Evolutionary conservation across 2,329 filamentous ascomycete genomes (phyloP).

Genomic region (Cercospora sp.): DNA sequence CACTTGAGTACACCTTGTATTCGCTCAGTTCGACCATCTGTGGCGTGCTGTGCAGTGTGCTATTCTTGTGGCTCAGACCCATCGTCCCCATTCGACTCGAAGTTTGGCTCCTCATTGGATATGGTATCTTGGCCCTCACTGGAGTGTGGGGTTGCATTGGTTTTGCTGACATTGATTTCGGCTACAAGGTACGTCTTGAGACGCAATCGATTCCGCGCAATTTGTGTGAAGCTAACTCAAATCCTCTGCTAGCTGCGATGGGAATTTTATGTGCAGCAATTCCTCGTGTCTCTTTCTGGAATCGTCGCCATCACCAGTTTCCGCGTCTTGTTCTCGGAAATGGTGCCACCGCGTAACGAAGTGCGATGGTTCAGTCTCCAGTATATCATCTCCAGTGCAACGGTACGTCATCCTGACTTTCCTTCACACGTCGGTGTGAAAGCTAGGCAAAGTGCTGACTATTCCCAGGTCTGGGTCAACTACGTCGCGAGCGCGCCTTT

Average conservation of each 20-base stretch:
- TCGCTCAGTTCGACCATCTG: conserved; percentile 11
- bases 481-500: conserved; percentile 19
- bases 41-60: conserved; percentile 10
- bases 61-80: conserved; percentile 8
- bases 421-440: neutral
- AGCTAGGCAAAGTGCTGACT: neutral
- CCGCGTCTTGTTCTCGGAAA: conserved; percentile 19
- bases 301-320: conserved; percentile 12
- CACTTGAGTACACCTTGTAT: conserved; percentile 17
- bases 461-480: conserved; percentile 19
- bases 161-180: conserved; percentile 11
- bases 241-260: conserved; percentile 4
- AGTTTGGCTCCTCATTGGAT: conserved; percentile 10
- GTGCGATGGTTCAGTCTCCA: conserved; percentile 19
- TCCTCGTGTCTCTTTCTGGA: conserved; percentile 11
- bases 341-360: conserved; percentile 18
- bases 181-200: conserved; percentile 9
- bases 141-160: conserved; percentile 14
- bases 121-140: conserved; percentile 3
- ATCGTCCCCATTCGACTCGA: conserved; percentile 11
- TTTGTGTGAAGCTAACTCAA: neutral
- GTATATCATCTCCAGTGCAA: conserved; percentile 17
- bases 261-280: conserved; percentile 16
- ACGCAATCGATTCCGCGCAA: neutral
- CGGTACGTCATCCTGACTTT: conserved; percentile 2